phyloP scores from a whole-genome alignment of 2,329 filamentous ascomycete species.

The Delphinella strobiligena region DNA sequence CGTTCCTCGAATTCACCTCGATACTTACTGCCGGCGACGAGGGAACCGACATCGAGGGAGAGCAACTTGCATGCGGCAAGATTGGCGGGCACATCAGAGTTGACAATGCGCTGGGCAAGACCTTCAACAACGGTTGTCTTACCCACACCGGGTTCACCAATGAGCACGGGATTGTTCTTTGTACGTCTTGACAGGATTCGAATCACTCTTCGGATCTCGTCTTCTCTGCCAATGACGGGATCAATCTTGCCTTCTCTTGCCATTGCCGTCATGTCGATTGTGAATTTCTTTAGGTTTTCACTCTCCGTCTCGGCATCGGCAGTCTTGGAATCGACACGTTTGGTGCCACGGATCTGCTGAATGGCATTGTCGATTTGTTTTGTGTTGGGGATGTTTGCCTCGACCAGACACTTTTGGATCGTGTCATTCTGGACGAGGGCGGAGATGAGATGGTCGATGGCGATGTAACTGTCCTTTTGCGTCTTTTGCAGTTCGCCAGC shows the following conservation, averaged over 20 bases:
- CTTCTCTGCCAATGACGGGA: constrained; percentile 90
- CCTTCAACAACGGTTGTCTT: constrained; percentile 98
- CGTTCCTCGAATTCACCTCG: constrained; percentile 97
- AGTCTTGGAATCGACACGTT: constrained; percentile 88
- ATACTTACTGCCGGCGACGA: constrained; percentile 97
- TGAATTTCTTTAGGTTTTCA: constrained; percentile 95
- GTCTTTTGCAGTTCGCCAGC: constrained; percentile 87
- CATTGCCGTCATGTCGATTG: constrained; percentile 95
- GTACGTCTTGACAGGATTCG: constrained; percentile 85
- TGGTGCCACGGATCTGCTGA: constrained; percentile 80
- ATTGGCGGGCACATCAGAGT: constrained; percentile 91
- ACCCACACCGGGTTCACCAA: constrained; percentile 94
- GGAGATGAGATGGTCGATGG: constrained; percentile 86
- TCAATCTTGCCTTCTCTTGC: constrained; percentile 96
- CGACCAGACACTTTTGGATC: constrained; percentile 63
- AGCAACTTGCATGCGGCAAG: constrained; percentile 86
- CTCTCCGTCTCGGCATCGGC: constrained; percentile 87
- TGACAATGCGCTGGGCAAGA: constrained; percentile 88
- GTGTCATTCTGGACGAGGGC: constrained; percentile 66
- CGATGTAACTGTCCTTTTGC: constrained; percentile 93
- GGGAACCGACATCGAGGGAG: constrained; percentile 85
- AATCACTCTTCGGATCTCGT: constrained; percentile 85
- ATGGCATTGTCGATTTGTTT: constrained; percentile 89
- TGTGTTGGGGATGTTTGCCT: constrained; percentile 81
- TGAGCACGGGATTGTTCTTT: constrained; percentile 97